A percentile compares a stretch with the other conserved stretches of the same genome.
phyloP scores from a whole-genome alignment of 1,284 basidiomycete species.

The Apiotrichum porosum region DNA sequence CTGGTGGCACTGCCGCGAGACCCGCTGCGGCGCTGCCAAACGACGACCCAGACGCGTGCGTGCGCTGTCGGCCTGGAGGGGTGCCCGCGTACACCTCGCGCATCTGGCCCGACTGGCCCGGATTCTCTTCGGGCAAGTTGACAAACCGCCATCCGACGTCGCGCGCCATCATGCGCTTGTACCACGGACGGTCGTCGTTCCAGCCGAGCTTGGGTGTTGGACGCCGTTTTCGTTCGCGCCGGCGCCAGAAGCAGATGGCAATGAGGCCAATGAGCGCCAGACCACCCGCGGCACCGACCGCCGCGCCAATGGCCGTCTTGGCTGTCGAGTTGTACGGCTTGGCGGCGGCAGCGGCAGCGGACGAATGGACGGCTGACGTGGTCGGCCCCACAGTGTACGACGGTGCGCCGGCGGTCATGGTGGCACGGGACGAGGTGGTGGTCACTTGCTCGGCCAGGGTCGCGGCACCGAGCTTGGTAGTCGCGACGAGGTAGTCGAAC shows the following conservation, averaged over 20 bases:
- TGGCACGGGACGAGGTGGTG: too few relatives aligned
- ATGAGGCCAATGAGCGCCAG: slow-evolving; percentile 2
- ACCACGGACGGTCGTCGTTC: slow-evolving; percentile 6
- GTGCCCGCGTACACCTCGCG: neutral
- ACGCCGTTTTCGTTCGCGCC: neutral
- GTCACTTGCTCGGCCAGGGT: neutral
- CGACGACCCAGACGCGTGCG: slow-evolving; percentile 3
- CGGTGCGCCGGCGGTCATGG: neutral
- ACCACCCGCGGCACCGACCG: slow-evolving; percentile 4
- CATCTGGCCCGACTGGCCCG: neutral
- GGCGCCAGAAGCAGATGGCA: slow-evolving; percentile 5
- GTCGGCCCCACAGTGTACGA: neutral
- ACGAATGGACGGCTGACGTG: neutral
- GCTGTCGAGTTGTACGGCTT: neutral
- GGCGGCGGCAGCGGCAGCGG: neutral
- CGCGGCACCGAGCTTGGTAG: slow-evolving; percentile 8
- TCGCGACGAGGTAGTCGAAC: slow-evolving; percentile 29
- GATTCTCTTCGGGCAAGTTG: neutral
- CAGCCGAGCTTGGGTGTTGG: neutral
- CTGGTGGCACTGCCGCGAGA: neutral
- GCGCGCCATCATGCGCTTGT: slow-evolving; percentile 1
- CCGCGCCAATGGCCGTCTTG: slow-evolving; percentile 2
- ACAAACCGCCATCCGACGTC: slow-evolving; percentile 13
- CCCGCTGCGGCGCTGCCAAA: slow-evolving; percentile 1
- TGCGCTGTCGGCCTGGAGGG: slow-evolving; percentile 1